Base-by-base conservation (phyloP, 1,284 basidiomycete species). In the Afroboletus lepidellus region DNA sequence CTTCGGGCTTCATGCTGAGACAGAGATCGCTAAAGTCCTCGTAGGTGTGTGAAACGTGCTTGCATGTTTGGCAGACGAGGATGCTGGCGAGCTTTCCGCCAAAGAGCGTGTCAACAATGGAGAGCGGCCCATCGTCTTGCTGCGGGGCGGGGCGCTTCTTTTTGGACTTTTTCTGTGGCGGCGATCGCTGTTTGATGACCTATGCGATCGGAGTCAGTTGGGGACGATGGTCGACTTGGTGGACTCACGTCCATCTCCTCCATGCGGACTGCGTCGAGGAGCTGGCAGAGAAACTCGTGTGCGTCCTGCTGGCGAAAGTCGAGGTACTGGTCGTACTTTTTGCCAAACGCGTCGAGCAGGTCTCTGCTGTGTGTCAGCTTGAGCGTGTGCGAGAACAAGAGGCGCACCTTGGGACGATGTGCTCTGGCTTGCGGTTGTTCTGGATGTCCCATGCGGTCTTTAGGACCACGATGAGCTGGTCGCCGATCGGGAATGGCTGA, bases 251-350 rank as follows among this genome's bases (percentile, higher is more conserved):
- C 94, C 54, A 87, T 75, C 69, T 98, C 94, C 67, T 98, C 94
- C 92, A 95, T 94, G 46, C 92, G 83, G 78, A 95, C 90, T n/a
- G 86, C 89, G 67, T 97, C 94, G 41, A 97, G 75, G 52, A 97
- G 75, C 57, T 94, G 93, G 34, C 92, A 79, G 41, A 97, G 73
- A 58, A 96, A 87, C 72, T 97, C 94, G 66, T 98, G 94, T 6
- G 94, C 93, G 63, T 98, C 94, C 71, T 98, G 94, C 69, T 98
- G 94, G 18, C 86, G 79, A 64, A 89, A 89, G 63, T 94, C 93
- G 44, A 92, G 83, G 65, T 96, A 98, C 63, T 98, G 94, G 60
- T 94, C 91, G 67, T 94, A 92, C 71, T 96, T 96, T 59, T 78
- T 76, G 1, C 92, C 90, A 21, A 97, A 75, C 23, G 81, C 78